Evolutionary conservation across 2,329 filamentous ascomycete species (phyloP).

Genomic region (Amylocarpus encephaloides): DNA sequence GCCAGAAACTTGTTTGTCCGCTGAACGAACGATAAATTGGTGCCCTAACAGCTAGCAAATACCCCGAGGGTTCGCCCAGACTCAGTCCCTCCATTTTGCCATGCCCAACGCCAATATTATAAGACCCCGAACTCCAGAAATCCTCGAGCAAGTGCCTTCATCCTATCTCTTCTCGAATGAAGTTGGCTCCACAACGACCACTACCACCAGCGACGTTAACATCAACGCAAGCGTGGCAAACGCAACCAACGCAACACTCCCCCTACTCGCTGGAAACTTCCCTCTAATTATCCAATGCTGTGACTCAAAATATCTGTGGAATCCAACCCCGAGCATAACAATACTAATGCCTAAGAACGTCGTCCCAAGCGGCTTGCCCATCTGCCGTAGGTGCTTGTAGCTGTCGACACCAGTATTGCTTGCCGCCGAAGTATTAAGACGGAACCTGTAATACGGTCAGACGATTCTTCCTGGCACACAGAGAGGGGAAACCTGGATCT

Average conservation of each 20-base stretch:
- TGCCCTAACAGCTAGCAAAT: too few species aligned
- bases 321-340: constrained; percentile 67
- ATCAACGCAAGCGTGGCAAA: constrained; percentile 59
- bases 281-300: constrained; percentile 75
- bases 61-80: too few species aligned
- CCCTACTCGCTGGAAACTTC: constrained; percentile 73
- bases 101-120: too few species aligned
- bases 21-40: too few species aligned
- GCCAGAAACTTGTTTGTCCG: too few species aligned
- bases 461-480: background rate
- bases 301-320: constrained; percentile 69
- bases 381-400: constrained; percentile 45
- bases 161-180: constrained; percentile 20
- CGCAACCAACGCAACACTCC: constrained; percentile 65
- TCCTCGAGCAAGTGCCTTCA: too few species aligned
- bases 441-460: constrained; percentile 43
- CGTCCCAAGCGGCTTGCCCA: constrained; percentile 69
- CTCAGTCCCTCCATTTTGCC: too few species aligned
- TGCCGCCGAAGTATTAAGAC: constrained; percentile 60
- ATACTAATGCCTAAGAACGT: constrained; percentile 73
- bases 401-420: constrained; percentile 24
- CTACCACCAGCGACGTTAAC: constrained; percentile 52
- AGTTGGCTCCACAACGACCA: constrained; percentile 46
- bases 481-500: background rate
- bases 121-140: too few species aligned